Percentiles rank a stretch among this genome's conserved stretches.
Evolutionary conservation across 768 basidiomycete species (phyloP).

Genomic region (Cystofilobasidium ferigula): DNA sequence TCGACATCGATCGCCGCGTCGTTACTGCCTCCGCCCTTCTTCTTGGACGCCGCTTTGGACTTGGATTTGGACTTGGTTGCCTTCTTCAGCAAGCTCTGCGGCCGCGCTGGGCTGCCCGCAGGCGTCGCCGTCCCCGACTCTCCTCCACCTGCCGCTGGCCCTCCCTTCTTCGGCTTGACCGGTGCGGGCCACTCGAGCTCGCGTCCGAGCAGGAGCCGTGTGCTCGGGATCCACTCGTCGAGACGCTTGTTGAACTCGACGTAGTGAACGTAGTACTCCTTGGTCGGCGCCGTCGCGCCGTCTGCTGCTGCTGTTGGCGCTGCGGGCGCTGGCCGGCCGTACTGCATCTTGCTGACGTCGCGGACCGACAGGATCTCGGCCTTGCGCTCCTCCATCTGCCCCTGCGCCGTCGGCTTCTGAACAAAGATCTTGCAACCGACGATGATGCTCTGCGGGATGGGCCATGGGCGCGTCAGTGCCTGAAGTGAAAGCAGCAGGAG

Average conservation of each 20-base stretch:
- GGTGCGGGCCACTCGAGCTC: conserved; percentile 81
- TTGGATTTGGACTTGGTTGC: conserved; percentile 32
- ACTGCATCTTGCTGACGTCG: conserved; percentile 52
- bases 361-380: conserved; percentile 94
- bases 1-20: conserved; percentile 9
- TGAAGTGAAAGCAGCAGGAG: neutral
- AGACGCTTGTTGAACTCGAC: conserved; percentile 98
- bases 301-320: conserved; percentile 36
- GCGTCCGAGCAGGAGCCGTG: conserved; percentile 66
- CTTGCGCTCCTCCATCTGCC: conserved; percentile 71
- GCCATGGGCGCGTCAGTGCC: neutral
- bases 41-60: conserved; percentile 12
- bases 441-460: conserved; percentile 56
- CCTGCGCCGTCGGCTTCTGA: conserved; percentile 62
- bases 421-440: conserved; percentile 96
- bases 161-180: conserved; percentile 45
- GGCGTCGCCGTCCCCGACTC: conserved; percentile 3
- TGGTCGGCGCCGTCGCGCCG: conserved; percentile 52
- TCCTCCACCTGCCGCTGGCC: conserved; percentile 39
- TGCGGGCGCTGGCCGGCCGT: conserved; percentile 38
- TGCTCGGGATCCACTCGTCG: conserved; percentile 91
- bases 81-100: conserved; percentile 39
- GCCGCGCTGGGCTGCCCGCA: conserved; percentile 26
- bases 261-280: conserved; percentile 97
- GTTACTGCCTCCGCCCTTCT: conserved; percentile 24